Evolutionary conservation across 495 filamentous ascomycete species (phyloP), one percentile per base, ranked within the genome.

Genomic region (Oleoguttula mirabilis): DNA sequence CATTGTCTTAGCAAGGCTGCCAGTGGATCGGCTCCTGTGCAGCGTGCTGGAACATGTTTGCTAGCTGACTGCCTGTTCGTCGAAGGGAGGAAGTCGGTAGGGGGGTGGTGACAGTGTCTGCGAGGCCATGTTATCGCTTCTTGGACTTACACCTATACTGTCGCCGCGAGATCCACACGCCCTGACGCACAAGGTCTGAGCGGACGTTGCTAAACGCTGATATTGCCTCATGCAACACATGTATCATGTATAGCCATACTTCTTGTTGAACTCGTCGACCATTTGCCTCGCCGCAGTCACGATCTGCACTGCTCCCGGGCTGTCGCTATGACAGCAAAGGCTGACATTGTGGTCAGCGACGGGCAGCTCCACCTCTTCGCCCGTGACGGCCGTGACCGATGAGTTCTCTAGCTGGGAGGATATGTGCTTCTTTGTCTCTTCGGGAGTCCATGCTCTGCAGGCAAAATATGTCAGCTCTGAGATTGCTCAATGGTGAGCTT

Each of bases 301-400:
- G 27, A 73, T 71, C 11, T 70, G 64, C 11, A 73, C 48, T 33
- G 66, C 68, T 4, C 65, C 68, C 8, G 68, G 69, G 15, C 61
- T 66, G 50, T 75, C 71, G 7, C 69, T 73, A 50, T 74, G 71
- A 52, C 70, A 74, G 49, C 72, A 74, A 14, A 74, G 61, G 8
- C 65, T 62, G 4, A 74, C 45, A 3, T 63, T 55, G 45, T 73
- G 63, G 36, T 66, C 60, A 32, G 66, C 65, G 10, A 74, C 46
- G 0, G 63, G 66, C 23, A 75, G 45, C 21, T 62, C 47, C 6
- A 73, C 55, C 4, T 58, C 57, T 32, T 61, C 62, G 2, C 67
- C 71, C 47, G 61, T 66, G 8, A 67, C 57, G 4, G 63, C 64
- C 1, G 59, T 66, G 11, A 69, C 69, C 5, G 64, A 62, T 22